Percentiles rank a stretch among this genome's conserved stretches.
phyloP scores from a whole-genome alignment of 1,284 basidiomycete species.

The Xanthoconium separans region DNA sequence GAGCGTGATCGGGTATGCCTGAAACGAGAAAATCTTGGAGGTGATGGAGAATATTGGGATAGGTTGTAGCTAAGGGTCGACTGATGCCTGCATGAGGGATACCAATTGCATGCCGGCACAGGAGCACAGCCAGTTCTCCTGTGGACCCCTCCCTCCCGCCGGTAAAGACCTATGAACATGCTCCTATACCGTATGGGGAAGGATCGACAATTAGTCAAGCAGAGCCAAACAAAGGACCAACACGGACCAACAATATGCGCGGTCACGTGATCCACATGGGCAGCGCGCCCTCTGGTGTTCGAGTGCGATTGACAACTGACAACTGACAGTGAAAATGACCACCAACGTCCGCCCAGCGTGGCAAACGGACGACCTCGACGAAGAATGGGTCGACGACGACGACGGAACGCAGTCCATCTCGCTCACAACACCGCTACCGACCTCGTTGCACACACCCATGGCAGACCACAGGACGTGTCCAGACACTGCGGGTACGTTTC shows the following conservation, averaged over 20 bases:
- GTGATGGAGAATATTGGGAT: background rate
- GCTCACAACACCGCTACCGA: slow-evolving; percentile 58
- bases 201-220: slow-evolving; percentile 24
- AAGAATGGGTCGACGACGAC: slow-evolving; percentile 74
- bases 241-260: slow-evolving; percentile 19
- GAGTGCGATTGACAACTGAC: no score
- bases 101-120: background rate
- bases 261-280: slow-evolving; percentile 25
- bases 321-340: slow-evolving; percentile 12
- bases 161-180: background rate
- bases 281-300: background rate
- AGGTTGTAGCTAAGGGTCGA: background rate
- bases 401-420: slow-evolving; percentile 54
- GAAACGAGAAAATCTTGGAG: slow-evolving; percentile 14
- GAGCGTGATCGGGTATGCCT: slow-evolving; percentile 2
- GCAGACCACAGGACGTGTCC: slow-evolving; percentile 33
- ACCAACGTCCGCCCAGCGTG: slow-evolving; percentile 52
- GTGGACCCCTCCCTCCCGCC: no score
- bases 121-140: no score
- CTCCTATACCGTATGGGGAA: slow-evolving; percentile 5
- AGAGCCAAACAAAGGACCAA: slow-evolving; percentile 19
- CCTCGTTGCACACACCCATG: slow-evolving; percentile 45
- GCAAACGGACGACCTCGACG: slow-evolving; percentile 76
- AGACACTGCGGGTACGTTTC: slow-evolving; percentile 64
- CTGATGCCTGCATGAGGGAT: background rate